These are phyloP conservation scores for Lithospermum erythrorhizon DNA, from an alignment of 257 asterid species.

Conservation along the genomic window DNA sequence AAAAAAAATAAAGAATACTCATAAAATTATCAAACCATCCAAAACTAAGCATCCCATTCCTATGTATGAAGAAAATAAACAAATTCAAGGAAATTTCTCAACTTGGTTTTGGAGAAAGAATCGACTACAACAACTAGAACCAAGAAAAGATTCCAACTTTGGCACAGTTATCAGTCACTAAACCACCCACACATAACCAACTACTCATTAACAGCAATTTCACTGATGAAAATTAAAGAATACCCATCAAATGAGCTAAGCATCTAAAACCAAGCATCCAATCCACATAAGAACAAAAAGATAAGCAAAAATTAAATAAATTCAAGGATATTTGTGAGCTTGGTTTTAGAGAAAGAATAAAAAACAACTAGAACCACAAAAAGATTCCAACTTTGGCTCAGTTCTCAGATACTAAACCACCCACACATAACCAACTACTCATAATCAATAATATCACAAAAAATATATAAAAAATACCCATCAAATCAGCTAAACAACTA, in stretches of 20 bases:
- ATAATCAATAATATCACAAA: neutral
- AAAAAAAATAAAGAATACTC: neutral
- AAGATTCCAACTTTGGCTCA: neutral
- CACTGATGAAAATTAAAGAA: neutral
- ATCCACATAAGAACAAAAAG: neutral
- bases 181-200: neutral
- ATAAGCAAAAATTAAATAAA: neutral
- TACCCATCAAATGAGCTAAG: neutral
- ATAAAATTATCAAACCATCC: neutral
- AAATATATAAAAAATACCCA: neutral
- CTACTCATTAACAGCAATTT: neutral
- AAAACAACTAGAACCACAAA: constrained; percentile 11
- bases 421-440: neutral
- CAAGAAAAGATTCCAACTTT: neutral
- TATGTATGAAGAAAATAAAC: neutral
- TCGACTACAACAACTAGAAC: constrained; percentile 19
- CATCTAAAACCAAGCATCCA: neutral
- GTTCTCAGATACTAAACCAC: neutral
- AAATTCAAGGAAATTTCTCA: constrained; percentile 68
- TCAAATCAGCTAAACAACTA: neutral
- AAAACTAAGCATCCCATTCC: too few species aligned
- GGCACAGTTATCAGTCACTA: neutral
- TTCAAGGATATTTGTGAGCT: constrained; percentile 79
- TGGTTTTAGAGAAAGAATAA: constrained; percentile 32
- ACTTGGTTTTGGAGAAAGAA: constrained; percentile 31